A percentile compares a stretch with the other conserved stretches of the same genome.
phyloP scores from a whole-genome alignment of 2,329 filamentous ascomycete species.

The Mariannaea elegans region DNA sequence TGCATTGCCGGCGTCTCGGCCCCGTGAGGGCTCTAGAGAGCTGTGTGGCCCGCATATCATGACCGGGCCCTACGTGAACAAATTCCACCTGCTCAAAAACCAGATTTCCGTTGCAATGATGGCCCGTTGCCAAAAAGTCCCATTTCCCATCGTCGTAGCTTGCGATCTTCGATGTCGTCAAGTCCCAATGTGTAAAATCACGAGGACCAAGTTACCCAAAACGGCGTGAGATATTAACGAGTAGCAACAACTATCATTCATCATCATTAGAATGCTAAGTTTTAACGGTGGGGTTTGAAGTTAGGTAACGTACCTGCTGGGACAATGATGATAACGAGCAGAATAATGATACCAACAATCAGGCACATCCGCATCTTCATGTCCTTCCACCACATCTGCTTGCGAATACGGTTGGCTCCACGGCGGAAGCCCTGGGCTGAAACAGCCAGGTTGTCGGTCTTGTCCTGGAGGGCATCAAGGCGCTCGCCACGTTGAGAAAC shows the following conservation, averaged over 20 bases:
- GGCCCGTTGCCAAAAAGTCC: conserved; percentile 42
- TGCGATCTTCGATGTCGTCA: conserved; percentile 41
- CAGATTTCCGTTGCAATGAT: conserved; percentile 42
- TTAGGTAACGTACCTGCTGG: conserved; percentile 74
- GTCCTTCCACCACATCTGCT: conserved; percentile 99
- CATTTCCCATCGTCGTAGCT: conserved; percentile 42
- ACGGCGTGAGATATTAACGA: conserved; percentile 39
- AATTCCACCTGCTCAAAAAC: conserved; percentile 48
- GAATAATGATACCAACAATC: conserved; percentile 87
- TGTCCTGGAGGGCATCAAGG: conserved; percentile 88
- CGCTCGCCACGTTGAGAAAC: conserved; percentile 91
- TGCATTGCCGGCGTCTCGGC: conserved; percentile 26
- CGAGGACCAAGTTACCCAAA: conserved; percentile 40
- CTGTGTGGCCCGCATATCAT: conserved; percentile 38
- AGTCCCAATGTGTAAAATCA: conserved; percentile 34
- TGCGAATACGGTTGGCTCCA: conserved; percentile 94
- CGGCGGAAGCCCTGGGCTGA: conserved; percentile 96
- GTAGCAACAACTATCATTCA: conserved; percentile 47
- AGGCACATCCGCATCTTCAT: conserved; percentile 99
- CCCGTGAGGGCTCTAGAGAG: conserved; percentile 13
- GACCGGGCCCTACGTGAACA: conserved; percentile 43
- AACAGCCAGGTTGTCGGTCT: conserved; percentile 91
- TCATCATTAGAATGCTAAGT: conserved; percentile 16
- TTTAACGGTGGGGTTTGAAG: neutral
- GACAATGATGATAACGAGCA: conserved; percentile 93